These are phyloP conservation scores for Rutstroemia sp. DNA, from an alignment of 2,329 filamentous ascomycete species.

Conservation along the genomic window DNA sequence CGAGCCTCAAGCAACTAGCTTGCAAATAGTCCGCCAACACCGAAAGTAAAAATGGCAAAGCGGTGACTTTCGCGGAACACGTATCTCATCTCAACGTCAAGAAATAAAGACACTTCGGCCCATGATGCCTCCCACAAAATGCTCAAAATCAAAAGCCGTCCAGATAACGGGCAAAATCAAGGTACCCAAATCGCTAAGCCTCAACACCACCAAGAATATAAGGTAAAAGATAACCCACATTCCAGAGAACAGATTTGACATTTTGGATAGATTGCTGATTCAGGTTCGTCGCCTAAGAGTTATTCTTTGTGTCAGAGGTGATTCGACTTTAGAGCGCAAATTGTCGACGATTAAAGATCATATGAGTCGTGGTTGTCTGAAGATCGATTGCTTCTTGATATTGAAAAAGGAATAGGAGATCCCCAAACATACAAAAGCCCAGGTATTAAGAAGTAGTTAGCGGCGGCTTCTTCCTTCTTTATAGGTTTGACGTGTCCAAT, in stretches of 20 bases:
- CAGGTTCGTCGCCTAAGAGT: neutral
- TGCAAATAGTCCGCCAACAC: neutral
- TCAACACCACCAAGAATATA: neutral
- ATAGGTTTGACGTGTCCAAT: neutral
- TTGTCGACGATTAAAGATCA: neutral
- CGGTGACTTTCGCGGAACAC: conserved; percentile 1
- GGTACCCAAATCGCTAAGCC: neutral
- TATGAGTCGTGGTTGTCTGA: neutral
- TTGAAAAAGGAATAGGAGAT: conserved; percentile 9
- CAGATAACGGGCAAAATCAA: conserved; percentile 3
- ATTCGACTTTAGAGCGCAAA: neutral
- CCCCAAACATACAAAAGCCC: conserved; percentile 3
- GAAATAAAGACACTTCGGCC: neutral
- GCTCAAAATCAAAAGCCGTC: neutral
- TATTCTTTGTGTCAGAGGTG: neutral
- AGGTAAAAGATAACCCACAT: conserved; percentile 25
- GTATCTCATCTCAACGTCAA: neutral
- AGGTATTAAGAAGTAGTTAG: conserved; percentile 4
- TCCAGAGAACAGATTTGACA: conserved; percentile 31
- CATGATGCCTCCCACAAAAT: too few species aligned
- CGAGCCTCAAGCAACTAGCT: conserved; percentile 5
- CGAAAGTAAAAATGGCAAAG: neutral
- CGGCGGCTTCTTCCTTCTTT: conserved; percentile 4
- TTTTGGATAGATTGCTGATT: conserved; percentile 11
- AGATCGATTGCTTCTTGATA: conserved; percentile 6